Evolutionary conservation across 768 basidiomycete genomes (phyloP).

Genomic region (Hysterangium stoloniferum): DNA sequence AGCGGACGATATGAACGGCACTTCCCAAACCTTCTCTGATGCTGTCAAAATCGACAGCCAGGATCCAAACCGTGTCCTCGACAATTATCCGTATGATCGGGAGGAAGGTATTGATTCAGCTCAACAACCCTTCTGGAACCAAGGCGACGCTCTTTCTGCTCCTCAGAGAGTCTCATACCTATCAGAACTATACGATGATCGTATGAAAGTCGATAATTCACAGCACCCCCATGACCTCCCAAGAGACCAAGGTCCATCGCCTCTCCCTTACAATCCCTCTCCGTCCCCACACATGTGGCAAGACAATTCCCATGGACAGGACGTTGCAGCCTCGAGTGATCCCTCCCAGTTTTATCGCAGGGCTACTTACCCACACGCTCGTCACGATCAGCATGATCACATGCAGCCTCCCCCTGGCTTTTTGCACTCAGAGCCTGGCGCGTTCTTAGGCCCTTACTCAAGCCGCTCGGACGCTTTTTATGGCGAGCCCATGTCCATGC

Average conservation of each 20-base stretch:
- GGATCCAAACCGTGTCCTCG: constrained; percentile 39
- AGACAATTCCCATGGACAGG: neutral
- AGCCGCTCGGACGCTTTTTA: constrained; percentile 33
- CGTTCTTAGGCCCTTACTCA: constrained; percentile 22
- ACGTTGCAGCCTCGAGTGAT: neutral
- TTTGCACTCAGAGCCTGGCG: constrained; percentile 36
- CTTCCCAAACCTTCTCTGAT: constrained; percentile 24
- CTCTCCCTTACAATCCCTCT: neutral
- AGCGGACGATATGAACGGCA: constrained; percentile 29
- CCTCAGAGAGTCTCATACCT: constrained; percentile 49
- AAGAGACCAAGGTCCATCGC: neutral
- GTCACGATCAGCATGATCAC: constrained; percentile 55
- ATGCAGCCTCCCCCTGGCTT: constrained; percentile 36
- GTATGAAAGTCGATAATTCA: constrained; percentile 23
- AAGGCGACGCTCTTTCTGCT: constrained; percentile 24
- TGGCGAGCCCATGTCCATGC: constrained; percentile 29
- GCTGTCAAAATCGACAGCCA: constrained; percentile 35
- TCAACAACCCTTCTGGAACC: constrained; percentile 26
- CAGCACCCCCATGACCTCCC: constrained; percentile 15
- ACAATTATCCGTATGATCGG: constrained; percentile 37
- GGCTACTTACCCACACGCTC: constrained; percentile 70
- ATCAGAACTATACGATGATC: constrained; percentile 63
- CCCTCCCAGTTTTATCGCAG: constrained; percentile 36
- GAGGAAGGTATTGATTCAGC: constrained; percentile 31
- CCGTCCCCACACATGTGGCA: constrained; percentile 6